Evolutionary conservation across 768 basidiomycete species (phyloP).

Genomic region (Pleurotus salmoneostramineus): DNA sequence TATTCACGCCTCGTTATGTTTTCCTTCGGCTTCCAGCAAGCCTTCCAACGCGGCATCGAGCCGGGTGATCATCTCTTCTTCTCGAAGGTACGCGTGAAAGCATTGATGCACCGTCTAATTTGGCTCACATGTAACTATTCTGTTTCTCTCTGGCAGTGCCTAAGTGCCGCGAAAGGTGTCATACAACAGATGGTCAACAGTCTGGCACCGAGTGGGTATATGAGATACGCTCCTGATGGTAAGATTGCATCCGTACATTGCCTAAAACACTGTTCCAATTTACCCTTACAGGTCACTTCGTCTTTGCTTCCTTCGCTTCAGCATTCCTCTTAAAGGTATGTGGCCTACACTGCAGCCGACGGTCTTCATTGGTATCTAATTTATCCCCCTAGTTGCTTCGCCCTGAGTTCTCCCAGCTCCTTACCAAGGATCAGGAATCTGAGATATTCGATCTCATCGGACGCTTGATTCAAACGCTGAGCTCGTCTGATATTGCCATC

Average conservation of each 20-base stretch:
- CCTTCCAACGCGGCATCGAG: conserved; percentile 67
- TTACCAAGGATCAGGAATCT: conserved; percentile 58
- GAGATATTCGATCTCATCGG: conserved; percentile 73
- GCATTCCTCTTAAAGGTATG: conserved; percentile 77
- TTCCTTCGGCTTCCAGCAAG: conserved; percentile 84
- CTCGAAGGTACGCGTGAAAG: conserved; percentile 43
- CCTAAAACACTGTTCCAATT: background rate
- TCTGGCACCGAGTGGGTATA: conserved; percentile 67
- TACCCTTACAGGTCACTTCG: conserved; percentile 53
- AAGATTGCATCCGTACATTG: conserved; percentile 13
- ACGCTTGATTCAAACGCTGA: conserved; percentile 67
- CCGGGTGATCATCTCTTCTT: conserved; percentile 63
- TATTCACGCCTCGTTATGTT: conserved; percentile 84
- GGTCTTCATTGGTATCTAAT: background rate
- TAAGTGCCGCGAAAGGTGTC: conserved; percentile 66
- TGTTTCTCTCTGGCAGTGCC: conserved; percentile 40
- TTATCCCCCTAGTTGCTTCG: conserved; percentile 50
- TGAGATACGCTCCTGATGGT: conserved; percentile 81
- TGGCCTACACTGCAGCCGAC: background rate
- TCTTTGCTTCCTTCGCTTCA: conserved; percentile 78
- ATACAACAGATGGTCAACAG: conserved; percentile 62
- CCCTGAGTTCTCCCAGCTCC: conserved; percentile 65
- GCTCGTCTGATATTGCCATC: conserved; percentile 70
- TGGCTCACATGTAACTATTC: background rate
- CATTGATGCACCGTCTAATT: background rate